These are phyloP conservation scores for Buddleja alternifolia DNA, from an alignment of 257 asterid species.

Conservation along the genomic window DNA sequence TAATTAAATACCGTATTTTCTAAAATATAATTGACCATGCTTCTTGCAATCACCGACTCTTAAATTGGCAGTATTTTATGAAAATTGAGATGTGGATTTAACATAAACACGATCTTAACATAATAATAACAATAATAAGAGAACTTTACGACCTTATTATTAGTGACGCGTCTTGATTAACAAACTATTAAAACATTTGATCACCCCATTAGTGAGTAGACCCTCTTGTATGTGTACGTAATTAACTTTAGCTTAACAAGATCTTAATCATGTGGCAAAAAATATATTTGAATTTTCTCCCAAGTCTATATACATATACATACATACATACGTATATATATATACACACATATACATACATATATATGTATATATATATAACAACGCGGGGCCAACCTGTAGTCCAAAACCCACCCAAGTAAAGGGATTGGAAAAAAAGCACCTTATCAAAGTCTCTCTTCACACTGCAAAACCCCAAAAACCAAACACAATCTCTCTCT, in stretches of 20 bases:
- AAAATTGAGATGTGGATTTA: too few species aligned
- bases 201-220: not conserved
- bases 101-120: too few species aligned
- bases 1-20: too few species aligned
- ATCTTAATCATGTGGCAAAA: not conserved
- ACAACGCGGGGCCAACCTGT: constrained; percentile 42
- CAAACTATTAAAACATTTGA: not conserved
- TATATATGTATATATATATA: not conserved
- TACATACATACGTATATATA: not conserved
- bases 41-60: too few species aligned
- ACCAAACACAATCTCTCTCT: not conserved
- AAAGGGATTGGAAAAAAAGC: too few species aligned
- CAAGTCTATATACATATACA: constrained; percentile 3
- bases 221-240: not conserved
- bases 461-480: too few species aligned
- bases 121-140: too few species aligned
- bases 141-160: too few species aligned
- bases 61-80: too few species aligned
- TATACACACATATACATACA: not conserved
- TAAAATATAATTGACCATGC: too few species aligned
- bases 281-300: not conserved
- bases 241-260: not conserved
- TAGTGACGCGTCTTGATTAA: not conserved
- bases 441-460: constrained; percentile 3
- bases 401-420: constrained; percentile 28